Evolutionary conservation across 352 stramenopile species (phyloP).

Genomic region (Globisporangium emineosum): DNA sequence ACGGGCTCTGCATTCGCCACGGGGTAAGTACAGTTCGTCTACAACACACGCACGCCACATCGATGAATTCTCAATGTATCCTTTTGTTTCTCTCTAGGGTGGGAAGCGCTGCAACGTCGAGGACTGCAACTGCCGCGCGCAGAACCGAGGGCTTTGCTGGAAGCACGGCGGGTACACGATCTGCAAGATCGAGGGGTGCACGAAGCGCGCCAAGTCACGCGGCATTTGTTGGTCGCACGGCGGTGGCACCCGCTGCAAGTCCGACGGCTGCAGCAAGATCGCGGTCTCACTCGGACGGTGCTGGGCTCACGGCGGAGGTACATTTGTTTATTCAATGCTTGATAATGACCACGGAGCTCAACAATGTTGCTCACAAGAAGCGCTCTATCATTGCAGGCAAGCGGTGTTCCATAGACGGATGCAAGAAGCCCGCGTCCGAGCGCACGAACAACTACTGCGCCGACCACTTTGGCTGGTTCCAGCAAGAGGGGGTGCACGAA

Average conservation of each 20-base stretch:
- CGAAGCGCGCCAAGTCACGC: constrained; percentile 29
- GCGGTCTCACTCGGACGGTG: neutral
- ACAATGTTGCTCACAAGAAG: neutral
- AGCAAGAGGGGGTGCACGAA: constrained; percentile 15
- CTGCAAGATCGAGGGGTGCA: constrained; percentile 30
- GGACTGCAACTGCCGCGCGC: constrained; percentile 45
- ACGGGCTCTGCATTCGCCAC: constrained; percentile 42
- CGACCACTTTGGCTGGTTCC: constrained; percentile 34
- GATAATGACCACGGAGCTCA: constrained; percentile 2
- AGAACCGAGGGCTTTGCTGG: constrained; percentile 57
- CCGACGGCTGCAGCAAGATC: constrained; percentile 25
- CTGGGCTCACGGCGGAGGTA: constrained; percentile 1
- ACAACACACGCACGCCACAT: neutral
- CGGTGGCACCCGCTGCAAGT: constrained; percentile 37
- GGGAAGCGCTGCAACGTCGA: constrained; percentile 51
- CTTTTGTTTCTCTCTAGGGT: constrained; percentile 16
- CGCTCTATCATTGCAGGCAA: constrained; percentile 37
- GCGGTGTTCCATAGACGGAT: constrained; percentile 36
- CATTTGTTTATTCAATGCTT: neutral
- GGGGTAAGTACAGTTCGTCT: constrained; percentile 20
- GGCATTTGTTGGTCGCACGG: constrained; percentile 28
- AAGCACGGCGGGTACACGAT: constrained; percentile 41
- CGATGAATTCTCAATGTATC: neutral
- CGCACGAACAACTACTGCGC: constrained; percentile 45
- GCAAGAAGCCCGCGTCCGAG: constrained; percentile 46